Base-by-base conservation (phyloP, 2,329 filamentous ascomycete genomes). In the Helotiales sp. region DNA sequence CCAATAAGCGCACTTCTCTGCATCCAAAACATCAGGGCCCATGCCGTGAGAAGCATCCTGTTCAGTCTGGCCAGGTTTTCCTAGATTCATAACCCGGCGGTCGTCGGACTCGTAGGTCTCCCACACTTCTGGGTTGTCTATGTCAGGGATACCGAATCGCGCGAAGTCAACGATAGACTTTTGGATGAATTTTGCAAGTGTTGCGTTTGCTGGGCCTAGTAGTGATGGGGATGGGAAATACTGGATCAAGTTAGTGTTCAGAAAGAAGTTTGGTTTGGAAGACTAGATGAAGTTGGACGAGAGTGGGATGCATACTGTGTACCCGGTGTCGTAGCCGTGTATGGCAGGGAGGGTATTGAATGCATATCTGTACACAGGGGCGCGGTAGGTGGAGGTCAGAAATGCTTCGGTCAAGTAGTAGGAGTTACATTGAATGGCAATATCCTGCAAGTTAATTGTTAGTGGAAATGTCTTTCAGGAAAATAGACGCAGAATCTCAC, bases 391-490 rank as follows among this genome's bases (percentile, higher is more conserved):
- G 6, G 40, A 24, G 6, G 20, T 49, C 6, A 55, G 28, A 2
- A 28, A 26, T 2, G 59, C 59, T 37, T 61, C 45, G 43, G 59
- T 61, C 6, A 61, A 28, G n/a, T 49, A 61, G 43, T 61, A 50
- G 2, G 59, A 61, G 45, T 61, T 61, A 24, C 59, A 61, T 32
- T 61, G 59, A 20, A 61, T 61, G 1, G 59, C 59, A 10, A 61
- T 49, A 37, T 61, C 59, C 59, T 61, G 5, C 5, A 15, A 2
- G 10, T 15, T 5, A 28, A 28, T 8, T 1, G 20, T 60, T 6
- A 34, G 34, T 20, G n/a, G 45, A 47, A 54, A 1, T 20, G 13
- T 20, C n/a, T 17, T 11, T 6, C 13, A 17, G 2, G 7, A n/a
- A 4, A n/a, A 6, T 6, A n/a, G 28, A 6, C 6, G 13, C 1